Percentiles rank a stretch among this genome's conserved stretches.
Evolutionary conservation across 2,329 filamentous ascomycete genomes (phyloP).

Genomic region (Alternaria gansuensis): DNA sequence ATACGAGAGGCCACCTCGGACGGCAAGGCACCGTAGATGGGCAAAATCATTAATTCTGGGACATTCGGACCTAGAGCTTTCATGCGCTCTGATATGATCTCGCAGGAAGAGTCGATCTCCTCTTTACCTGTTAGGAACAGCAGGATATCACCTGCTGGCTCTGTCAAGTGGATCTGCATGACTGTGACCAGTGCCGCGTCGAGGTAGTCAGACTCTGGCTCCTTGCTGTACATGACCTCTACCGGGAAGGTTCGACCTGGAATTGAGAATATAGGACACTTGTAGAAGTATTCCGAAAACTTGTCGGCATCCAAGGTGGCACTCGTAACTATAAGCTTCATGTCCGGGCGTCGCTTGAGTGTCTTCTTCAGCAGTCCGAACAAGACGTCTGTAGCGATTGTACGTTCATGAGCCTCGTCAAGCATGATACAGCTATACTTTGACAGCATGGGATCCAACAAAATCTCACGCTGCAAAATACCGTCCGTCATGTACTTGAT

Average conservation of each 20-base stretch:
- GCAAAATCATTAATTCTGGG: slow-evolving; percentile 89
- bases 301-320: slow-evolving; percentile 97
- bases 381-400: slow-evolving; percentile 93
- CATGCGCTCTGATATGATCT: slow-evolving; percentile 94
- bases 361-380: slow-evolving; percentile 97
- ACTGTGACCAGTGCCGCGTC: slow-evolving; percentile 94
- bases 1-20: slow-evolving; percentile 94
- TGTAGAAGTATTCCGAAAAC: slow-evolving; percentile 95
- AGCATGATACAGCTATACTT: slow-evolving; percentile 98
- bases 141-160: slow-evolving; percentile 92
- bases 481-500: slow-evolving; percentile 99
- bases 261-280: slow-evolving; percentile 95
- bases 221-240: slow-evolving; percentile 92
- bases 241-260: slow-evolving; percentile 95
- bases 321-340: slow-evolving; percentile 99
- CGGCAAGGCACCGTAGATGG: slow-evolving; percentile 94
- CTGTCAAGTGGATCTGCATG: slow-evolving; percentile 96
- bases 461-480: slow-evolving; percentile 95
- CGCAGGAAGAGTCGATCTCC: slow-evolving; percentile 94
- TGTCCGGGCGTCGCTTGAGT: slow-evolving; percentile 78
- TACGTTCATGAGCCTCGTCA: slow-evolving; percentile 97
- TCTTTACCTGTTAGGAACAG: slow-evolving; percentile 97
- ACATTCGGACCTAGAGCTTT: slow-evolving; percentile 90
- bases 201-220: slow-evolving; percentile 95
- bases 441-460: slow-evolving; percentile 90